Evolutionary conservation across 139 green algal species (phyloP).

Genomic region (Dunaliella primolecta): DNA sequence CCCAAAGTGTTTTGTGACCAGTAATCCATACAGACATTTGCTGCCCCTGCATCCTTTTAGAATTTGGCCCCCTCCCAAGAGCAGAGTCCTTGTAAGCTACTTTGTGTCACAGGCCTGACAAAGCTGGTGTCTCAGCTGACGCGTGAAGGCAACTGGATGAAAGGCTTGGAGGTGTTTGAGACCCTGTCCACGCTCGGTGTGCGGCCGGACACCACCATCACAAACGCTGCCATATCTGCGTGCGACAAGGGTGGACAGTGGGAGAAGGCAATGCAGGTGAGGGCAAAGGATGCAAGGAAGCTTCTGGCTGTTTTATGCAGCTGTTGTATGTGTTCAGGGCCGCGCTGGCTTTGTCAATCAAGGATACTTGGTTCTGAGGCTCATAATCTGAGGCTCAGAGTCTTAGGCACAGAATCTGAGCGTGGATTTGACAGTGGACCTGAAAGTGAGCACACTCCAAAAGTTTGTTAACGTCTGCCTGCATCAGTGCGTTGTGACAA

Average conservation of each 20-base stretch:
- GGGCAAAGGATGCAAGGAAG: slow-evolving; percentile 20
- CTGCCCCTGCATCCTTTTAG: too few species aligned
- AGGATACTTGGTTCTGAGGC: too few species aligned
- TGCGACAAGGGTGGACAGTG: slow-evolving; percentile 87
- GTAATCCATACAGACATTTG: neutral
- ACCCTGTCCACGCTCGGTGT: slow-evolving; percentile 65
- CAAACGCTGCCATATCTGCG: slow-evolving; percentile 83
- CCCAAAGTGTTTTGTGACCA: neutral
- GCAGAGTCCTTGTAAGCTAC: too few species aligned
- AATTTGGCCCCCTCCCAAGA: too few species aligned
- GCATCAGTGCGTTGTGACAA: too few species aligned
- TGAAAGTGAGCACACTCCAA: too few species aligned
- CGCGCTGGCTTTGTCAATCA: too few species aligned
- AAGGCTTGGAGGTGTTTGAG: slow-evolving; percentile 80
- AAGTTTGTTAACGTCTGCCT: too few species aligned
- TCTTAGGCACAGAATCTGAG: too few species aligned
- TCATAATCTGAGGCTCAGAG: too few species aligned
- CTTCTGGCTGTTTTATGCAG: neutral
- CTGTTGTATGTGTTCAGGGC: neutral
- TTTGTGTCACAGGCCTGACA: slow-evolving; percentile 79
- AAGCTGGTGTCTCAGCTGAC: slow-evolving; percentile 83
- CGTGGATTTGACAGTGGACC: too few species aligned
- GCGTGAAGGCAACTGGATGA: slow-evolving; percentile 81
- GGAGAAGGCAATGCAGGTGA: slow-evolving; percentile 73
- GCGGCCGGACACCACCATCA: slow-evolving; percentile 80